These are phyloP conservation scores for Lactarius pseudohatsudake DNA, from an alignment of 768 basidiomycete species.

Conservation along the genomic window DNA sequence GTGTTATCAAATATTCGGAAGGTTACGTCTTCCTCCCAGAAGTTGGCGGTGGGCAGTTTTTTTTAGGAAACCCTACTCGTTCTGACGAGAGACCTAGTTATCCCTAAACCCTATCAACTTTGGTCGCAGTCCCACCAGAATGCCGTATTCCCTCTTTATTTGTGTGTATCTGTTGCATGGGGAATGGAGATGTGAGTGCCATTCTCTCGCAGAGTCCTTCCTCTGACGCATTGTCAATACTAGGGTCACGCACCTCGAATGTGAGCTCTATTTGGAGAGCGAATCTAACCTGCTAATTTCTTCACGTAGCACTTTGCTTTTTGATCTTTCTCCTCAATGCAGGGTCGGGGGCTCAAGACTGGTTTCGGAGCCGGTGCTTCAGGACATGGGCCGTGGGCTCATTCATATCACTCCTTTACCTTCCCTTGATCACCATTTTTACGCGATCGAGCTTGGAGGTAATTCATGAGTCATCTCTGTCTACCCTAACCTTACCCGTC, in stretches of 20 bases:
- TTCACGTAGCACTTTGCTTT: constrained; percentile 67
- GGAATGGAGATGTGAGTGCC: constrained; percentile 65
- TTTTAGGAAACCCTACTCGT: background rate
- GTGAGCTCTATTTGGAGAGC: constrained; percentile 36
- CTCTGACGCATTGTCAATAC: background rate
- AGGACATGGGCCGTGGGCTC: constrained; percentile 71
- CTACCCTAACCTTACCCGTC: constrained; percentile 18
- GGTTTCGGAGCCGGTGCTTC: constrained; percentile 77
- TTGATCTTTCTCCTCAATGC: constrained; percentile 80
- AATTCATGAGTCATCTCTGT: constrained; percentile 4
- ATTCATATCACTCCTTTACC: constrained; percentile 53
- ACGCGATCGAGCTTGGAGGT: constrained; percentile 62
- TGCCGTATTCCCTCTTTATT: constrained; percentile 64
- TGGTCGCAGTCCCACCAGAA: constrained; percentile 50
- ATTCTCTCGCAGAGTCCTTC: background rate
- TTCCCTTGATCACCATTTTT: constrained; percentile 68
- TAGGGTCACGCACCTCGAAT: constrained; percentile 80
- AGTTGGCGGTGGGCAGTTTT: constrained; percentile 49
- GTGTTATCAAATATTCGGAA: constrained; percentile 69
- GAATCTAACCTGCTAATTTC: constrained; percentile 8
- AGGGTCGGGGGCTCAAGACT: constrained; percentile 53
- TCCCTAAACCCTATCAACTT: constrained; percentile 59
- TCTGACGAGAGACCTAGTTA: constrained; percentile 41
- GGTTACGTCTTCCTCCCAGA: constrained; percentile 53
- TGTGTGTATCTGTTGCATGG: constrained; percentile 68